A percentile compares a stretch with the other conserved stretches of the same genome.
Evolutionary conservation across 1,139 yeast species (phyloP).

Genomic region (Blastobotrys serpentis): DNA sequence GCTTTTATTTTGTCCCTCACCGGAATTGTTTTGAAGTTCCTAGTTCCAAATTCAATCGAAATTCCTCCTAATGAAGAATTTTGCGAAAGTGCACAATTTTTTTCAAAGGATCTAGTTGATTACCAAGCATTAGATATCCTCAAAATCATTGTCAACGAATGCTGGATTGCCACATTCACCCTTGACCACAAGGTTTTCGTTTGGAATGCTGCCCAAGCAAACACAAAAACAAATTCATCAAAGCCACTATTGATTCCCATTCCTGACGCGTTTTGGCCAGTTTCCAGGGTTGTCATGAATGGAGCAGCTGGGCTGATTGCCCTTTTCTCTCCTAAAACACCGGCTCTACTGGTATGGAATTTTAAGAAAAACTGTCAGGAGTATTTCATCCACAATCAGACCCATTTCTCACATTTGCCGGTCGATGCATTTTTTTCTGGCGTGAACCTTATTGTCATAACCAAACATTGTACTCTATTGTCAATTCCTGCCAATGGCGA

Average conservation of each 20-base stretch:
- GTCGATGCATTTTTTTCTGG: constrained; percentile 28
- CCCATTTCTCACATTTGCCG: constrained; percentile 18
- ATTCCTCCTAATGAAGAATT: constrained; percentile 19
- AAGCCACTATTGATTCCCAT: constrained; percentile 37
- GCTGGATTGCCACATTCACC: constrained; percentile 64
- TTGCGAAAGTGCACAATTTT: constrained; percentile 33
- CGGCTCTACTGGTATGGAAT: constrained; percentile 24
- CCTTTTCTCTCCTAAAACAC: constrained; percentile 46
- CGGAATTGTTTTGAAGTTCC: constrained; percentile 39
- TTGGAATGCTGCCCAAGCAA: constrained; percentile 67
- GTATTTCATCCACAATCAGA: constrained; percentile 20
- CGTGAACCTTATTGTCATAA: constrained; percentile 26
- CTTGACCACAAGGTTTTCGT: constrained; percentile 67
- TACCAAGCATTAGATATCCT: constrained; percentile 66
- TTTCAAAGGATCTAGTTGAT: constrained; percentile 52
- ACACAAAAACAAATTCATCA: constrained; percentile 22
- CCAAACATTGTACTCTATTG: constrained; percentile 22
- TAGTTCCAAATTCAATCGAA: constrained; percentile 28
- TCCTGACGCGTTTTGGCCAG: constrained; percentile 61
- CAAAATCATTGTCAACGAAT: constrained; percentile 52
- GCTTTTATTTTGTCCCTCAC: constrained; percentile 44
- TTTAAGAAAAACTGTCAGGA: constrained; percentile 18
- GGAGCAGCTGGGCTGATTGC: constrained; percentile 61
- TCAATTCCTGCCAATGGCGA: constrained; percentile 26
- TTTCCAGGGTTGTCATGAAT: constrained; percentile 59